phyloP scores from a whole-genome alignment of 1,284 basidiomycete genomes.

The Dichomitus squalens region DNA sequence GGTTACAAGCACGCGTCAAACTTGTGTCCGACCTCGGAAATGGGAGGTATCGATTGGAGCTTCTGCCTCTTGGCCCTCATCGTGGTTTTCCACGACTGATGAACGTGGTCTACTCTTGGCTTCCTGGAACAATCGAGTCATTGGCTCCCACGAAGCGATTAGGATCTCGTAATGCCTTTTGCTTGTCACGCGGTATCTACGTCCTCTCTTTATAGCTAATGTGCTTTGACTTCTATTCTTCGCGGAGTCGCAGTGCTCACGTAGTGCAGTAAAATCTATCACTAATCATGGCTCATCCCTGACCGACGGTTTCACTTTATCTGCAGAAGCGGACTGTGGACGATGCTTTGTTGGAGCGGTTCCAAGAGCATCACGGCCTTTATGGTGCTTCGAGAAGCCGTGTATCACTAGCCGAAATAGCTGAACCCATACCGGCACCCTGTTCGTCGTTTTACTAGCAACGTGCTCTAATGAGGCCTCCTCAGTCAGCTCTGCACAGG shows the following conservation, averaged over 20 bases:
- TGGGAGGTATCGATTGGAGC: too few species aligned
- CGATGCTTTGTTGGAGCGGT: background rate
- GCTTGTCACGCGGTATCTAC: background rate
- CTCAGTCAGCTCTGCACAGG: constrained; percentile 3
- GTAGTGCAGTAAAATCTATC: background rate
- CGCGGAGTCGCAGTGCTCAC: background rate
- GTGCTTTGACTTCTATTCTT: background rate
- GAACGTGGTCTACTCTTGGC: background rate
- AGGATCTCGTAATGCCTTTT: too few species aligned
- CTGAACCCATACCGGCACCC: background rate
- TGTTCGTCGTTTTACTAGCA: background rate
- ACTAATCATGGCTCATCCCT: background rate
- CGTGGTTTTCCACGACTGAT: background rate
- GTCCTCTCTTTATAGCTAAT: background rate
- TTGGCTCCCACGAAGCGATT: background rate
- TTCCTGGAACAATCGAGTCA: background rate
- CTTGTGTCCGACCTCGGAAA: background rate
- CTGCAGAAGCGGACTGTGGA: constrained; percentile 2
- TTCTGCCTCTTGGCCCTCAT: too few species aligned
- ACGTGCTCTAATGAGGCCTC: background rate
- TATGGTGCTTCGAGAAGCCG: background rate
- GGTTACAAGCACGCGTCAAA: background rate
- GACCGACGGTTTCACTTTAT: constrained; percentile 8
- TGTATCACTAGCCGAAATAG: background rate
- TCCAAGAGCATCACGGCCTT: background rate